These are phyloP conservation scores for Trametes pubescens DNA, from an alignment of 1,284 basidiomycete species.

Conservation along the genomic window DNA sequence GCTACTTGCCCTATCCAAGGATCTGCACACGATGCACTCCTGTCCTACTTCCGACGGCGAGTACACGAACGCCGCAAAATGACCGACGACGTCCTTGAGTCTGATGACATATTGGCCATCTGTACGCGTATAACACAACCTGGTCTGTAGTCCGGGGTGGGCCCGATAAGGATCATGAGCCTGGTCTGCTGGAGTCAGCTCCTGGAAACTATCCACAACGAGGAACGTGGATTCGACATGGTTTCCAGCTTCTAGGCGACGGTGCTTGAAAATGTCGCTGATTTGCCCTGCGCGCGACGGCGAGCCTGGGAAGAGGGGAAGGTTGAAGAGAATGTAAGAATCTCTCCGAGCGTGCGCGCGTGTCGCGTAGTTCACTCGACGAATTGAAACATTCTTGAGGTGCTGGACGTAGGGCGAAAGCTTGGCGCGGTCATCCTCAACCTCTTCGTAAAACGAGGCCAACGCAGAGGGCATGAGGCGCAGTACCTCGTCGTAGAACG, in stretches of 20 bases:
- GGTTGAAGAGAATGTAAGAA: background rate
- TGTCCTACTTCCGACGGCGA: background rate
- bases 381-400: background rate
- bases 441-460: background rate
- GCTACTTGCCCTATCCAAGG: conserved; percentile 11
- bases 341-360: background rate
- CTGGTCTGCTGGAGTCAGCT: background rate
- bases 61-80: conserved; percentile 9
- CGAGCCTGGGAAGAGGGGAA: background rate
- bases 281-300: background rate
- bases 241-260: background rate
- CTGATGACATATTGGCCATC: background rate
- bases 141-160: background rate
- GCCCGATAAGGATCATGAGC: background rate
- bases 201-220: background rate
- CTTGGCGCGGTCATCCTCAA: background rate
- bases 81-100: conserved; percentile 2
- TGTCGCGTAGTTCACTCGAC: background rate
- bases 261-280: background rate
- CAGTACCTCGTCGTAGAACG: background rate
- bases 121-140: background rate
- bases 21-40: conserved; percentile 4
- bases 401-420: background rate
- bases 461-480: background rate
- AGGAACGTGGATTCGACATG: background rate